Percentiles rank a stretch among this genome's conserved stretches.
Conservation (phyloP, 2,329 filamentous ascomycete genomes). For the Aspergillus alliaceus region DNA sequence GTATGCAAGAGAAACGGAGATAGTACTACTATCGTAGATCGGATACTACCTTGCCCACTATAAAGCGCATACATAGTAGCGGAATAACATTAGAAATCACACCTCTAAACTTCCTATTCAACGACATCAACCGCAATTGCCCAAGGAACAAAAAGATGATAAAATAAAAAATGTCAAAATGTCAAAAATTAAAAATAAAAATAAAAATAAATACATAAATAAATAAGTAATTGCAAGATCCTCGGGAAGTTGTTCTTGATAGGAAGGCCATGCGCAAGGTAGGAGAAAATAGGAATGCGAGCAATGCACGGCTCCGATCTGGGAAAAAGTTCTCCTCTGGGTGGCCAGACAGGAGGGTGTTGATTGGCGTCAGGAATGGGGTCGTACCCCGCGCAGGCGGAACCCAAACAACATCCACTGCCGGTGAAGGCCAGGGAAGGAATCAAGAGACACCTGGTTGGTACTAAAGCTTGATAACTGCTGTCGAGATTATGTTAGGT, state of each 20-base stretch:
- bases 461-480: background rate
- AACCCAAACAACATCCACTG: conserved; percentile 19
- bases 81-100: background rate
- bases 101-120: no score
- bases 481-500: background rate
- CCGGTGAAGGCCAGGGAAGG: conserved; percentile 24
- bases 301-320: conserved; percentile 31
- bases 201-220: conserved; percentile 10
- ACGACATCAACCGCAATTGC: no score
- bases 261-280: conserved; percentile 17
- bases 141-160: no score
- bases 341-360: conserved; percentile 1
- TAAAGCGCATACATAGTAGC: background rate
- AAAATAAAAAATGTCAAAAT: background rate
- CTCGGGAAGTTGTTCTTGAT: conserved; percentile 10
- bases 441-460: conserved; percentile 1
- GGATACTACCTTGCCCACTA: background rate
- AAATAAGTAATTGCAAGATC: no score
- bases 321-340: conserved; percentile 23
- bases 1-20: background rate
- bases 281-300: conserved; percentile 21
- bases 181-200: background rate
- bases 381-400: conserved; percentile 30
- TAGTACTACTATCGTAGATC: background rate
- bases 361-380: conserved; percentile 26